Evolutionary conservation across 2,329 filamentous ascomycete genomes (phyloP).

Genomic region (Aspergillus hiratsukae): DNA sequence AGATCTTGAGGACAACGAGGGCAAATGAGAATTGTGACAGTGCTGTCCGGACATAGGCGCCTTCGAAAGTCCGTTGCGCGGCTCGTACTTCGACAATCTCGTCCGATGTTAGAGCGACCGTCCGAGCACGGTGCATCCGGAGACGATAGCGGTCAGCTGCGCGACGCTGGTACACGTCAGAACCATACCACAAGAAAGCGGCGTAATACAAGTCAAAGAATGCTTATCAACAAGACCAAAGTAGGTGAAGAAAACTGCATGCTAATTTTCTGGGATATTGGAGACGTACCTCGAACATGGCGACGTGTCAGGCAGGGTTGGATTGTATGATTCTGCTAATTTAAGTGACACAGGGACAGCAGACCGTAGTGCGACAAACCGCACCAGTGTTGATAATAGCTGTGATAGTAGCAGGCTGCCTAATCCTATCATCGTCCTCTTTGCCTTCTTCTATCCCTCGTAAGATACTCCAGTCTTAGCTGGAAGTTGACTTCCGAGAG

Average conservation of each 20-base stretch:
- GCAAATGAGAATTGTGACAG: slow-evolving; percentile 94
- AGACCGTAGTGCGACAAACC: not conserved
- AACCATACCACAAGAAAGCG: not conserved
- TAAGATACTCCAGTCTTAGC: not conserved
- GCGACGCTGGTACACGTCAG: slow-evolving; percentile 48
- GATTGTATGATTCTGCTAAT: not conserved
- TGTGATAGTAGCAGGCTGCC: not conserved
- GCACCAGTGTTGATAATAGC: not conserved
- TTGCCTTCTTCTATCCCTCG: not conserved
- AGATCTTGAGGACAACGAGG: slow-evolving; percentile 91
- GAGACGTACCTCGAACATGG: slow-evolving; percentile 27
- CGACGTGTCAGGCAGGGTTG: slow-evolving; percentile 1
- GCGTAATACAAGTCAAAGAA: not conserved
- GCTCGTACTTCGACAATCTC: slow-evolving; percentile 94
- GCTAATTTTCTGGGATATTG: not conserved
- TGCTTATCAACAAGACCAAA: not conserved
- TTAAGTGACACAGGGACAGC: not conserved
- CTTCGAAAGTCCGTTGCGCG: slow-evolving; percentile 93
- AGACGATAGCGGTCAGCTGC: slow-evolving; percentile 72
- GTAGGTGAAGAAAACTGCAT: not conserved
- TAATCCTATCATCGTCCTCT: not conserved
- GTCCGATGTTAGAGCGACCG: slow-evolving; percentile 71
- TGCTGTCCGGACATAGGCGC: slow-evolving; percentile 91
- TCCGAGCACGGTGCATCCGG: slow-evolving; percentile 76
- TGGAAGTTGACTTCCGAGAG: not conserved